Base-by-base conservation (phyloP, 148 eudicot genomes). In the Rhododendron griersonianum region DNA sequence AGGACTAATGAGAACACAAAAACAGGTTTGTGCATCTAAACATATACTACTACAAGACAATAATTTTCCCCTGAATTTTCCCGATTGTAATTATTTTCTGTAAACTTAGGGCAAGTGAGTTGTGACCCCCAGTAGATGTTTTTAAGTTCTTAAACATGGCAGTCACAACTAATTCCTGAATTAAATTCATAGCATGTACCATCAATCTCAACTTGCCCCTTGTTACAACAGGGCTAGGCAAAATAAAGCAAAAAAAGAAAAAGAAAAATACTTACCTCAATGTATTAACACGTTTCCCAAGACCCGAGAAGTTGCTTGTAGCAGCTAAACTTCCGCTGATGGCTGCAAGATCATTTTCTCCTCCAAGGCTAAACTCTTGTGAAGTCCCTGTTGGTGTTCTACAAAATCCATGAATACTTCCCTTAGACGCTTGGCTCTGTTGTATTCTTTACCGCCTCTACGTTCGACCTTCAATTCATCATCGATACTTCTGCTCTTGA, bases 381-480 rank as follows among this genome's bases (percentile, higher is more conserved):
- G 86, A 67, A 93, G 87, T 37, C 45, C 45, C 59, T 83, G 53
- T 73, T 85, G 91, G 85, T 91, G 93, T n/a, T 89, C 44, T 21
- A 83, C 63, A 63, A 88, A 93, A 10, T 89, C 90, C 41, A 69
- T 5, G 80, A 79, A 85, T 50, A 93, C 45, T 71, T 85, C 90
- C 85, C 85, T 93, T 25, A 90, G 75, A 76, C 59, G 81, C 86
- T 87, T 83, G 5, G 94, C 93, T 84, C 63, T 89, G 47, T 81
- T 79, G 87, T 87, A 92, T 86, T 89, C 92, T 86, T 92, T 87
- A 73, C 89, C 85, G 73, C 92, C 95, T 82, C 74, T 57, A 25
- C 15, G 78, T 55, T 89, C 91, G 8, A 91, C 81, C 84, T 84
- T 86, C 71, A 93, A 81, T 41, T 87, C 89, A 80, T 75, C 85